Percentiles rank a stretch among this genome's conserved stretches.
Evolutionary conservation across 257 asterid species (phyloP).

Genomic region (Solanum tacnaense): DNA sequence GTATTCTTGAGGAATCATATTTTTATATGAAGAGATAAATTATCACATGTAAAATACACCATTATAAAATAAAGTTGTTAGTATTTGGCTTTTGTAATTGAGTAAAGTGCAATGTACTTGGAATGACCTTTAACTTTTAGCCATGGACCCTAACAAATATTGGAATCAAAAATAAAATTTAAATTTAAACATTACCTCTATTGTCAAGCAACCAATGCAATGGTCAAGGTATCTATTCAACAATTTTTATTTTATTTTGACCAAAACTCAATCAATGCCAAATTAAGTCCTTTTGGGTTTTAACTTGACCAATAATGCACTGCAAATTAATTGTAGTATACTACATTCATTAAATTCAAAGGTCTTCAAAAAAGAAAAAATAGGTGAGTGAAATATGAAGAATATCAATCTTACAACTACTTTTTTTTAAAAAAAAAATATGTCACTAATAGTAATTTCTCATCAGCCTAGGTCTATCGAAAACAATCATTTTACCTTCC

Average conservation of each 20-base stretch:
- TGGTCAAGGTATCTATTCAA: background rate
- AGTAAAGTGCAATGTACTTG: background rate
- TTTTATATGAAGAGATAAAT: background rate
- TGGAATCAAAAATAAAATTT: background rate
- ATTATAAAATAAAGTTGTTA: background rate
- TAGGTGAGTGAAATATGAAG: background rate
- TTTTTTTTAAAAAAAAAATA: fast-evolving
- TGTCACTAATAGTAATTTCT: background rate
- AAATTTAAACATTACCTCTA: background rate
- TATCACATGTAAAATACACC: background rate
- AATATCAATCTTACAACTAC: background rate
- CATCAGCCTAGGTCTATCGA: background rate
- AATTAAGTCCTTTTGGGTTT: background rate
- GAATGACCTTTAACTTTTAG: background rate
- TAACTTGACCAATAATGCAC: background rate
- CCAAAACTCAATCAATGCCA: background rate
- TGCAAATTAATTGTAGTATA: background rate
- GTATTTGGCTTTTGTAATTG: background rate
- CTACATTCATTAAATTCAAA: background rate
- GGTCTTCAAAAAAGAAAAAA: background rate
- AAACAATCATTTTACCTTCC: background rate
- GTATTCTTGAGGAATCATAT: background rate
- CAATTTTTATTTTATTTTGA: background rate
- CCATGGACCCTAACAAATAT: background rate
- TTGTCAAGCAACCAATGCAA: background rate